Base-by-base conservation (phyloP, 2,329 filamentous ascomycete species). In the Aspergillus spinulosporus region DNA sequence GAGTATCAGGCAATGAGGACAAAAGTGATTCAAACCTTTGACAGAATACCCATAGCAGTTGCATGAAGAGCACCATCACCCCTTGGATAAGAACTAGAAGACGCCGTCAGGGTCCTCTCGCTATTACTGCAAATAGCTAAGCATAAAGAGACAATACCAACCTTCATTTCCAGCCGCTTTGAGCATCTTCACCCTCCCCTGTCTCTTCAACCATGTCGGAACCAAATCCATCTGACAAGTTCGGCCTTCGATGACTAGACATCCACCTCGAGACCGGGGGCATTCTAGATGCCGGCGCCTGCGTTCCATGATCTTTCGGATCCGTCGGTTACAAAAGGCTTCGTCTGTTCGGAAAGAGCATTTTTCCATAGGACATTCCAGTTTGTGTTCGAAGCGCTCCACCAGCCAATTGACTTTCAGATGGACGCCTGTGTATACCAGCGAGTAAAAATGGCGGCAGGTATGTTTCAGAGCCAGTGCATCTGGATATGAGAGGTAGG, bases 361-460 rank as follows among this genome's bases (percentile, higher is more conserved):
- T 52, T 72, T 73, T 58, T 72, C 72, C 68, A 83, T 84, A 3
- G 86, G 88, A 62, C 86, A 88, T 61, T 88, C 83, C 6, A 90
- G 79, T 56, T 87, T 84, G 36, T 85, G 76, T 45, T 76, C 80
- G 14, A 85, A 80, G 9, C 87, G 81, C 62, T 87, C 80, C 57
- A 89, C 77, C 3, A 90, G 77, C 88, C 88, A 90, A 56, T 83
- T 81, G 9, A 90, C 81, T 67, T 89, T 89, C 44, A 89, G 76
- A 29, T 78, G 71, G 31, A 89, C 76, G 36, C 84, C 85, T 0
- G 87, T 90, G 68, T 86, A 80, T 59, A 89, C 85, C 1, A 88
- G 72, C 47, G 70, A 65, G 73, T 85, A 86, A 69, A 90, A 86
- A 66, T 88, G 79, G 56, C 80, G 79, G 66, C 75, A 85, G 15